These are phyloP conservation scores for Aristolochia californica DNA, from an alignment of 164 flowering plant species.

Conservation along the genomic window DNA sequence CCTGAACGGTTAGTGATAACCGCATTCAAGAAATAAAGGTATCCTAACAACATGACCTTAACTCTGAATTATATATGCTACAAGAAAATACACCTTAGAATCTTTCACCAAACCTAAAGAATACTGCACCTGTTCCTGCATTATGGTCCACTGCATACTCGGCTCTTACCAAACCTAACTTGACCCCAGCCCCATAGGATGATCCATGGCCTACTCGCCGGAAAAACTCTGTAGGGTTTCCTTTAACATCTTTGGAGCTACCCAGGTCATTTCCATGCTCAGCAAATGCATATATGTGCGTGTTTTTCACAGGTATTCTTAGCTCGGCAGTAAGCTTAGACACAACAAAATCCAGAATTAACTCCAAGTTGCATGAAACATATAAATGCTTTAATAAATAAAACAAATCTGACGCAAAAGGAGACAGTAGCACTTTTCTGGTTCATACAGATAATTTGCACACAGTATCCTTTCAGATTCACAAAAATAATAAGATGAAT, in stretches of 20 bases:
- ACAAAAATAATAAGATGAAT: too few species aligned
- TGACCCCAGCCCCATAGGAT: slow-evolving; percentile 83
- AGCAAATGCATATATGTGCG: slow-evolving; percentile 82
- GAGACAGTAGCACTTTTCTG: too few species aligned
- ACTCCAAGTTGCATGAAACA: too few species aligned
- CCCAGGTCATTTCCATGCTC: slow-evolving; percentile 98
- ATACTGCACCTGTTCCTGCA: slow-evolving; percentile 83
- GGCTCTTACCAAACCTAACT: slow-evolving; percentile 84
- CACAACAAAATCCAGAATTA: neutral
- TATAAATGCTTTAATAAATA: too few species aligned
- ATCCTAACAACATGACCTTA: too few species aligned
- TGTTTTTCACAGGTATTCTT: slow-evolving; percentile 71
- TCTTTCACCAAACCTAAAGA: slow-evolving; percentile 95
- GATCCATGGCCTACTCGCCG: slow-evolving; percentile 89
- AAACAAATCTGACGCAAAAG: neutral
- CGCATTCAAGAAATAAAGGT: too few species aligned
- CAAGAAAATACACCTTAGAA: slow-evolving; percentile 30
- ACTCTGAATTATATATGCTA: too few species aligned
- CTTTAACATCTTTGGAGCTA: slow-evolving; percentile 94
- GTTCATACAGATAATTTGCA: too few species aligned
- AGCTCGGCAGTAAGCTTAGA: slow-evolving; percentile 84
- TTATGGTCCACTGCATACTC: slow-evolving; percentile 98
- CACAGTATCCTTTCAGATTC: too few species aligned
- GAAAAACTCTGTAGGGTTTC: slow-evolving; percentile 95
- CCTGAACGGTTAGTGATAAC: too few species aligned